Percentiles rank a stretch among this genome's conserved stretches.
Evolutionary conservation across 78 protist genomes (phyloP).

Genomic region (slime mould (Dictyostelium discoideum)): DNA sequence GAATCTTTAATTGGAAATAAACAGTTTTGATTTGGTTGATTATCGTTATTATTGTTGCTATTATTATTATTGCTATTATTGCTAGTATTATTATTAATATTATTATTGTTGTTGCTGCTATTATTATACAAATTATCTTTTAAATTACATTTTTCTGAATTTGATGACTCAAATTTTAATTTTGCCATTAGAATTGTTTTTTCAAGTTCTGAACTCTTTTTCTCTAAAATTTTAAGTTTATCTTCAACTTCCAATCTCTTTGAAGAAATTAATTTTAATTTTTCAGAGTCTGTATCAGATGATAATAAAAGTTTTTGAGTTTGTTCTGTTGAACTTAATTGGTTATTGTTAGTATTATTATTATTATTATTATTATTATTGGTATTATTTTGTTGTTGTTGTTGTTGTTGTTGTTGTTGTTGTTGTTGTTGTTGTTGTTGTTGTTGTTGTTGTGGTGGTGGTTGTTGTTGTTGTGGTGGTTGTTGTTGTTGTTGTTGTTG

Average conservation of each 20-base stretch:
- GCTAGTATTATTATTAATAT: not conserved
- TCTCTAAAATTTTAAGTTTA: constrained; percentile 47
- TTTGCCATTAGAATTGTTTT: constrained; percentile 38
- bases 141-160: not conserved
- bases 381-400: not conserved
- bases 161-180: constrained; percentile 22
- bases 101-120: not conserved
- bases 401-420: not conserved
- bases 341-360: not conserved
- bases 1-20: constrained; percentile 61
- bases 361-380: not conserved
- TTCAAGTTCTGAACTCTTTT: constrained; percentile 57
- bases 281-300: constrained; percentile 25
- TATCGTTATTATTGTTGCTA: not conserved
- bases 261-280: constrained; percentile 19
- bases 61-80: not conserved
- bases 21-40: constrained; percentile 14
- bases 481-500: not conserved
- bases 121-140: not conserved
- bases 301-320: constrained; percentile 54
- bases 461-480: not conserved
- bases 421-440: not conserved
- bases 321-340: not conserved
- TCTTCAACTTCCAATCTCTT: constrained; percentile 56
- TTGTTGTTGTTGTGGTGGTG: not conserved